Percentiles rank a stretch among this genome's conserved stretches.
Evolutionary conservation across 257 asterid species (phyloP).

Genomic region (Solanum pinnatisectum): DNA sequence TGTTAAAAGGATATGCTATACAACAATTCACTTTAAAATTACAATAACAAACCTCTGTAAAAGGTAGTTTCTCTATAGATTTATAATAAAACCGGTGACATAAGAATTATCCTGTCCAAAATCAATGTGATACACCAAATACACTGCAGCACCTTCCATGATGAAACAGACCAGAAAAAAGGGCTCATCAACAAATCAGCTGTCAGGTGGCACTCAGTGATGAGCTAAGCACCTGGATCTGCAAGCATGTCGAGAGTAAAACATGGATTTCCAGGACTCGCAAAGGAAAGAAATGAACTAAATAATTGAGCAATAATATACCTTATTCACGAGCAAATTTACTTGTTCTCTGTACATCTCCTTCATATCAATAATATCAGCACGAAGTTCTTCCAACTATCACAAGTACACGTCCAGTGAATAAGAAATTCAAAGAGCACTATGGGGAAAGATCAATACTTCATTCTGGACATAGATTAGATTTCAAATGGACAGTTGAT

Average conservation of each 20-base stretch:
- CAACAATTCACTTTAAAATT: neutral
- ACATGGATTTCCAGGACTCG: neutral
- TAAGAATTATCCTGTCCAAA: neutral
- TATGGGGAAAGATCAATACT: neutral
- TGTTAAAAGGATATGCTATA: neutral
- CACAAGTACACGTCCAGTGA: neutral
- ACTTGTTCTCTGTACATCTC: constrained; percentile 99
- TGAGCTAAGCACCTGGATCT: constrained; percentile 67
- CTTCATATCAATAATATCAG: constrained; percentile 84
- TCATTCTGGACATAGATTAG: neutral
- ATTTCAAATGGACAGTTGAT: neutral
- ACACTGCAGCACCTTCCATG: neutral
- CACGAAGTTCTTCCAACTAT: constrained; percentile 95
- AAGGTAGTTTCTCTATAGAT: neutral
- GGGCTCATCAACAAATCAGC: neutral
- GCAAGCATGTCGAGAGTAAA: constrained; percentile 8
- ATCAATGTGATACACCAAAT: neutral
- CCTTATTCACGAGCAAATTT: constrained; percentile 92
- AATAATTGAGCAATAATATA: neutral
- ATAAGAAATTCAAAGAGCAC: neutral
- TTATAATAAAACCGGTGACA: neutral
- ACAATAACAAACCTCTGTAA: neutral
- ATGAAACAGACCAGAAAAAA: constrained; percentile 4
- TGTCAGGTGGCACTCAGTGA: constrained; percentile 32
- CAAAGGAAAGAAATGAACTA: neutral